Conservation (phyloP, 2,329 filamentous ascomycete species). For the Colletotrichum cordylinicola region DNA sequence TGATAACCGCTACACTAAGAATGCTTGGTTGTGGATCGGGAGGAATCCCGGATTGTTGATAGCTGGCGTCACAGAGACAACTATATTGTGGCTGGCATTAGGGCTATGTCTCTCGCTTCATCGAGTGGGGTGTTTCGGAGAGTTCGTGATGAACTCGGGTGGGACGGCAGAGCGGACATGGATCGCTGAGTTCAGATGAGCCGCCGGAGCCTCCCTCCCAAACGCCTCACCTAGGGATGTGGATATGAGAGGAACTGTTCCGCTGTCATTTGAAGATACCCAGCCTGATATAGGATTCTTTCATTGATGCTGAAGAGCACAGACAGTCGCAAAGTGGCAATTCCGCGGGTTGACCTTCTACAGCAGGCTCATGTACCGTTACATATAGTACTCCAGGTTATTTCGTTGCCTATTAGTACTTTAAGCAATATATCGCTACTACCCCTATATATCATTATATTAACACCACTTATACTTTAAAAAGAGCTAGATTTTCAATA, state of each 20-base stretch:
- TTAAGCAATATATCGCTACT: no score
- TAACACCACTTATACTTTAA: no score
- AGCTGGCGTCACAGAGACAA: fast-evolving
- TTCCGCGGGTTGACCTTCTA: background rate
- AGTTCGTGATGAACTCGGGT: background rate
- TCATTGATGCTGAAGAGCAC: background rate
- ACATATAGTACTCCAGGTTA: no score
- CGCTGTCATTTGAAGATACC: background rate
- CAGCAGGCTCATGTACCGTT: background rate
- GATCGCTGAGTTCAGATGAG: background rate
- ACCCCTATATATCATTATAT: no score
- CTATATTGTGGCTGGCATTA: background rate
- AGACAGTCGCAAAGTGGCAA: background rate
- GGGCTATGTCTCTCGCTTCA: background rate
- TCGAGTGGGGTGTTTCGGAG: background rate
- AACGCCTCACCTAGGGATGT: background rate
- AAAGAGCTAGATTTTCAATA: no score
- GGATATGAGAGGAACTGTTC: background rate
- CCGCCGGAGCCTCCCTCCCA: background rate
- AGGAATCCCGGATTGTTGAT: background rate
- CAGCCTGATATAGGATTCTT: background rate
- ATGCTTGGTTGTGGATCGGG: background rate
- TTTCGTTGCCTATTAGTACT: no score
- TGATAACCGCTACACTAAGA: conserved; percentile 21
- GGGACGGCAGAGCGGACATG: background rate